Base-by-base conservation (phyloP, 164 flowering plant species). In the Nymphaea thermarum region DNA sequence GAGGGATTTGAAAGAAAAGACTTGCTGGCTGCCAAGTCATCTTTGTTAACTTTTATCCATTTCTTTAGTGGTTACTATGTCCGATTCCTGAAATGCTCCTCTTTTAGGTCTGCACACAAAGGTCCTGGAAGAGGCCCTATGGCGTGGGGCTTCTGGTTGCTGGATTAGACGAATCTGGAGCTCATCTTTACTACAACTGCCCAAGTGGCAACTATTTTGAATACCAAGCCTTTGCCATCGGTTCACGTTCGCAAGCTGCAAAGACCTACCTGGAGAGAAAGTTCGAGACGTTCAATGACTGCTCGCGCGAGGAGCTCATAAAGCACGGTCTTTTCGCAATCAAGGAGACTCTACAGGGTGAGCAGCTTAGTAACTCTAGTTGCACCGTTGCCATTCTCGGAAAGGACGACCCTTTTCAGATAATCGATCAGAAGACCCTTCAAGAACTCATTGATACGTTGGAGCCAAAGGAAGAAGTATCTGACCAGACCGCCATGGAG, bases 51-150 rank as follows among this genome's bases (percentile, higher is more conserved):
- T 25, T 25, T 25, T 25, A 25, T 25, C 36, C 36, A 25, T 25
- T 25, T 25, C 36, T 25, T 25, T 25, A 25, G 36, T 25, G 36
- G 36, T 51, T 51, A 15, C 14, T 51, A 15, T 51, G 57, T 3
- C 14, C 57, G 14, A 51, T 3, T 8, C 14, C 57, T 8, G 12
- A 51, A 15, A 51, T 51, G 7, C 43, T 43, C 63, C 70, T 44
- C 8, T 74, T 71, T 17, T 82, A 87, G 91, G 91, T 86, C 57
- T 90, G 98, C 84, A 93, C 98, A 4, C 97, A 93, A 60, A 84
- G 97, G 17, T 90, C 96, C 2, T 93, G 97, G 97, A 93, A 90
- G 78, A 85, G 96, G 59, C 98, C 98, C 5, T 93, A 84, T 78
- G 97, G 98, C 71, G 98, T 93, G 70, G 98, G 97, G 47, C 83